phyloP scores from a whole-genome alignment of 192 early-diverging fungal species.

The Coemansia sp. region DNA sequence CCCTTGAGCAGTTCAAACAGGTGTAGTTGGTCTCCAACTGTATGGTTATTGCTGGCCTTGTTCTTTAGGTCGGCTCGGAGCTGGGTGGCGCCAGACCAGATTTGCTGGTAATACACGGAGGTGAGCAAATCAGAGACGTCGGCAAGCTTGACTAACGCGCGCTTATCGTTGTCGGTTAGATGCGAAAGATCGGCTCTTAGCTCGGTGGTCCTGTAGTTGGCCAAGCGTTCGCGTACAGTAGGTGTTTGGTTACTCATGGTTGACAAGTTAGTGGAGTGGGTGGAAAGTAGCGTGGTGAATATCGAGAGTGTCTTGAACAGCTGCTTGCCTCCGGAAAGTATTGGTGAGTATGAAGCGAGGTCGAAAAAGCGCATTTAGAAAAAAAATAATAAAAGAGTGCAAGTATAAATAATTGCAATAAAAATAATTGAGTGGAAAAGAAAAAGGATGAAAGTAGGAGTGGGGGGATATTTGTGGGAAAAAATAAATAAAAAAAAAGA shows the following conservation, averaged over 20 bases:
- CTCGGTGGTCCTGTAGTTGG: constrained; percentile 57
- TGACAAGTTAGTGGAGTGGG: constrained; percentile 1
- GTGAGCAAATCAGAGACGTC: constrained; percentile 64
- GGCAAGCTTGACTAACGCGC: constrained; percentile 64
- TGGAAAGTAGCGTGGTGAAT: constrained; percentile 10
- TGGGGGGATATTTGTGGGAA: too few relatives aligned
- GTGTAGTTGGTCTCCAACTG: constrained; percentile 32
- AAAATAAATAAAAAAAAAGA: too few relatives aligned
- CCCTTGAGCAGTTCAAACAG: constrained; percentile 70
- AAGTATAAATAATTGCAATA: background rate
- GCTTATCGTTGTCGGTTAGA: constrained; percentile 59
- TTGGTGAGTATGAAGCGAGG: constrained; percentile 3
- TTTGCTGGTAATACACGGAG: constrained; percentile 66
- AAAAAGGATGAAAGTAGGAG: background rate
- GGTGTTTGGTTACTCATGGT: constrained; percentile 2
- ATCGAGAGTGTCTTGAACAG: constrained; percentile 11
- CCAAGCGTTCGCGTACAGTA: constrained; percentile 40
- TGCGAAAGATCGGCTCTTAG: constrained; percentile 62
- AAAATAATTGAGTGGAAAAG: background rate
- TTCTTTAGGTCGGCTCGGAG: constrained; percentile 57
- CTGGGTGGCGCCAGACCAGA: constrained; percentile 62
- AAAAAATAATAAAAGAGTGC: background rate
- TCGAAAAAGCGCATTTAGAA: constrained; percentile 5
- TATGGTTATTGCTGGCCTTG: constrained; percentile 11
- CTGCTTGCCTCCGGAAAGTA: constrained; percentile 1